phyloP scores from a whole-genome alignment of 768 basidiomycete genomes.

The Boletellus emodensis region DNA sequence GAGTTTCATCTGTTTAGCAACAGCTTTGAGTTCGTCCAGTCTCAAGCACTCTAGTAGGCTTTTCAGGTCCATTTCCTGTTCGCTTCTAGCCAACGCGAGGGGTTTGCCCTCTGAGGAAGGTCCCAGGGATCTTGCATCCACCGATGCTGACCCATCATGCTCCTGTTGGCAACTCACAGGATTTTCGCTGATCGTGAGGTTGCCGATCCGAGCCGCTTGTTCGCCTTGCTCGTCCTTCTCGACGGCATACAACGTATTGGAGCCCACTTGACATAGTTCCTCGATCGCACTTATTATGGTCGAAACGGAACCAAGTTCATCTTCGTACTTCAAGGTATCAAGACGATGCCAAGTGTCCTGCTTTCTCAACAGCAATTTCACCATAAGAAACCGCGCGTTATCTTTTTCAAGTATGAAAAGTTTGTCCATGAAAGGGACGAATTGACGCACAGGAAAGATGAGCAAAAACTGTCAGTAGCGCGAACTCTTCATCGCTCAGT shows the following conservation, averaged over 20 bases:
- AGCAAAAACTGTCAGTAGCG: slow-evolving; percentile 39
- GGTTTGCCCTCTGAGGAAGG: slow-evolving; percentile 11
- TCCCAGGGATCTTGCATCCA: not conserved
- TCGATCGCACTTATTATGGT: slow-evolving; percentile 40
- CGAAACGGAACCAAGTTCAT: slow-evolving; percentile 38
- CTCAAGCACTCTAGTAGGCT: slow-evolving; percentile 43
- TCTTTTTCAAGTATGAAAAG: slow-evolving; percentile 34
- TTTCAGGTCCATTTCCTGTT: slow-evolving; percentile 36
- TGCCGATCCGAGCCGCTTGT: slow-evolving; percentile 26
- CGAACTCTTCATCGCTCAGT: slow-evolving; percentile 47
- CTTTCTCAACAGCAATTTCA: slow-evolving; percentile 60
- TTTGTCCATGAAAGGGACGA: not conserved
- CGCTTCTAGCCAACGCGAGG: slow-evolving; percentile 37
- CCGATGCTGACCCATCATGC: slow-evolving; percentile 6
- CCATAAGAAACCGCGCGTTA: slow-evolving; percentile 56
- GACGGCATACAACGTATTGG: slow-evolving; percentile 1
- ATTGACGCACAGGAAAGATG: slow-evolving; percentile 46
- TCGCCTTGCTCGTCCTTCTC: slow-evolving; percentile 21
- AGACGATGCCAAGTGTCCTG: slow-evolving; percentile 52
- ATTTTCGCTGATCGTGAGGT: slow-evolving; percentile 34
- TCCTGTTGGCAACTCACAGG: not conserved
- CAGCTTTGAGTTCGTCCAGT: slow-evolving; percentile 39
- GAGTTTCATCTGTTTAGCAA: slow-evolving; percentile 45
- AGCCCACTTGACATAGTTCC: slow-evolving; percentile 35
- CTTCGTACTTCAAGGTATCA: slow-evolving; percentile 38